These are phyloP conservation scores for Aspergillus pseudoviridinutans DNA, from an alignment of 2,329 filamentous ascomycete genomes.

Conservation along the genomic window DNA sequence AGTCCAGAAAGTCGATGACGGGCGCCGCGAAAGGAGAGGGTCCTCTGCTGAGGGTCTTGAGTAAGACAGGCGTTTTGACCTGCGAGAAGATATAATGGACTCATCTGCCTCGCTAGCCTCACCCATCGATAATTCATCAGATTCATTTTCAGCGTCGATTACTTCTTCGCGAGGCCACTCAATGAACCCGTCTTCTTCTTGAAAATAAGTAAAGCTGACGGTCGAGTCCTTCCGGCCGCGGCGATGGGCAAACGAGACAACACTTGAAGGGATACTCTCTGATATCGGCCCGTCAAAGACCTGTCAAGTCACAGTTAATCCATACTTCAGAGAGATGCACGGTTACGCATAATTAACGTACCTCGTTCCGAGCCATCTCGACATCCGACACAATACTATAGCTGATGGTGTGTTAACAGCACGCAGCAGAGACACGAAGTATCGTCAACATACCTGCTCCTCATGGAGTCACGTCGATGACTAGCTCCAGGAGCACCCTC, in stretches of 20 bases:
- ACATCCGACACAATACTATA: conserved; percentile 86
- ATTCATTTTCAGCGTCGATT: conserved; percentile 42
- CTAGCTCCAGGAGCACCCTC: conserved; percentile 20
- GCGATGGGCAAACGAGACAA: conserved; percentile 86
- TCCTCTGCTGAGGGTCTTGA: conserved; percentile 47
- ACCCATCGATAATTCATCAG: conserved; percentile 39
- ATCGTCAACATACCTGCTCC: conserved; percentile 32
- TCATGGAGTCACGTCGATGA: conserved; percentile 34
- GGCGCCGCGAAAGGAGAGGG: conserved; percentile 66
- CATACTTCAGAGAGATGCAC: conserved; percentile 2
- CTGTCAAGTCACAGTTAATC: conserved; percentile 29
- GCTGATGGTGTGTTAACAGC: conserved; percentile 30
- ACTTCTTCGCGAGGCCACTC: conserved; percentile 50
- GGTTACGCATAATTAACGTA: conserved; percentile 35
- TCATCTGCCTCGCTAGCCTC: conserved; percentile 38
- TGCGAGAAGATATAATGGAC: conserved; percentile 29
- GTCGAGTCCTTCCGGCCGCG: conserved; percentile 76
- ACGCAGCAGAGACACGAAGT: background rate
- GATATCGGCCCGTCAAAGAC: conserved; percentile 89
- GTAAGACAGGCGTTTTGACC: conserved; percentile 32
- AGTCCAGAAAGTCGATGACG: conserved; percentile 65
- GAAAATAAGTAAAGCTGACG: conserved; percentile 84
- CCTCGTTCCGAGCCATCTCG: conserved; percentile 98
- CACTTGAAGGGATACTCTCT: conserved; percentile 91
- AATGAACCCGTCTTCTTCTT: conserved; percentile 61